Conservation (phyloP, 2,329 filamentous ascomycete genomes). For the Colletotrichum sansevieriae region DNA sequence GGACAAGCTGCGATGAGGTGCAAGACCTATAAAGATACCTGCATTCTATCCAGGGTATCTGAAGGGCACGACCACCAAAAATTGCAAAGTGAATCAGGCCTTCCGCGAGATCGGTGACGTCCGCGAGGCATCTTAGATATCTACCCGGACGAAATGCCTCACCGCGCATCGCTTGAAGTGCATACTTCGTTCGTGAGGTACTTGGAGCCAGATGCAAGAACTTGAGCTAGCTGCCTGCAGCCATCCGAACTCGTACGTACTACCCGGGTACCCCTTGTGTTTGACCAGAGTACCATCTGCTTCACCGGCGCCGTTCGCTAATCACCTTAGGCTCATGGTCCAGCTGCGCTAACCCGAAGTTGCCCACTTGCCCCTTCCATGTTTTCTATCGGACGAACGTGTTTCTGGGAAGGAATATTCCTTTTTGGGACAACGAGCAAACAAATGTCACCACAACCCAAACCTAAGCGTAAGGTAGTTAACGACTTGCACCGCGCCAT, state of each 20-base stretch:
- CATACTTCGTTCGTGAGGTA: neutral
- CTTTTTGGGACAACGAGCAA: too few relatives aligned
- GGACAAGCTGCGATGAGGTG: too few relatives aligned
- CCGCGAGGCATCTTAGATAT: neutral
- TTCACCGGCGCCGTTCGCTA: conserved; percentile 8
- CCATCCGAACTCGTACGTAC: neutral
- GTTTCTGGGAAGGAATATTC: too few relatives aligned
- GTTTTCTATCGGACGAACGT: too few relatives aligned
- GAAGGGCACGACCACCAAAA: neutral
- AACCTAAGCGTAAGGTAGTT: too few relatives aligned
- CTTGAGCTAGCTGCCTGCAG: conserved; percentile 11
- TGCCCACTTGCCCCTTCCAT: too few relatives aligned
- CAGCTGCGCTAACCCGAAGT: conserved; percentile 2
- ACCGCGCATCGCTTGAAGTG: neutral
- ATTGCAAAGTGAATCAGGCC: conserved; percentile 29
- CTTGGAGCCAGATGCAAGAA: neutral
- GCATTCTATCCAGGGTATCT: neutral
- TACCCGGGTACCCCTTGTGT: neutral
- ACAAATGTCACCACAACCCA: too few relatives aligned
- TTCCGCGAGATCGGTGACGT: conserved; percentile 35
- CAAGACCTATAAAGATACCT: too few relatives aligned
- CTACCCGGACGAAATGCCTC: conserved; percentile 6
- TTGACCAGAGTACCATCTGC: conserved; percentile 3
- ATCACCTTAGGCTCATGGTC: too few relatives aligned
- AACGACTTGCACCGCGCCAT: too few relatives aligned